A percentile compares a stretch with the other conserved stretches of the same genome.
Conservation (phyloP, 768 basidiomycete species). For the Zangia roseola region DNA sequence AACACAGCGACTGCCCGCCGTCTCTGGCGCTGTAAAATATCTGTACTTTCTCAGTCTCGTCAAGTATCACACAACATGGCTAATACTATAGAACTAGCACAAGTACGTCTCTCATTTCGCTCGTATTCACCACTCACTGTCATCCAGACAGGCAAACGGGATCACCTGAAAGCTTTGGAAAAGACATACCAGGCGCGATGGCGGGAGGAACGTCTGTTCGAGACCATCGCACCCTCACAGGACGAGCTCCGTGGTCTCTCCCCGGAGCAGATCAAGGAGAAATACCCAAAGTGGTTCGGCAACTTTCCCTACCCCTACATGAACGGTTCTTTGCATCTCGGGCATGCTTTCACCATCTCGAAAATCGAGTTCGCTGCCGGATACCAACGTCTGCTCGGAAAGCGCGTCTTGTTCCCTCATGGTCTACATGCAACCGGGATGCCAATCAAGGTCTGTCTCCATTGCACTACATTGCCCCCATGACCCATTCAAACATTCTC, state of each 20-base stretch:
- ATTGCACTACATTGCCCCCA: background rate
- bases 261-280: slow-evolving; percentile 61
- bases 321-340: slow-evolving; percentile 96
- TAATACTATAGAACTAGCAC: slow-evolving; percentile 64
- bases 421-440: slow-evolving; percentile 98
- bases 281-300: slow-evolving; percentile 96
- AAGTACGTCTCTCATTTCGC: slow-evolving; percentile 37
- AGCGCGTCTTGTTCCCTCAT: slow-evolving; percentile 93
- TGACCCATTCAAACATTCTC: background rate
- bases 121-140: slow-evolving; percentile 4
- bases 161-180: slow-evolving; percentile 81
- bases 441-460: slow-evolving; percentile 89
- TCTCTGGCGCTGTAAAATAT: slow-evolving; percentile 33
- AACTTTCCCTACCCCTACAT: slow-evolving; percentile 97
- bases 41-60: slow-evolving; percentile 17
- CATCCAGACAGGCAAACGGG: slow-evolving; percentile 87
- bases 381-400: slow-evolving; percentile 92
- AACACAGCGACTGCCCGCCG: slow-evolving; percentile 22
- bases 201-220: slow-evolving; percentile 75
- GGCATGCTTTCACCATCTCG: slow-evolving; percentile 97
- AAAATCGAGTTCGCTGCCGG: slow-evolving; percentile 98
- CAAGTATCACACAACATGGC: slow-evolving; percentile 42
- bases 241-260: slow-evolving; percentile 66
- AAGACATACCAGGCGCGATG: slow-evolving; percentile 82
- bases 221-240: slow-evolving; percentile 75